Percentiles rank a stretch among this genome's conserved stretches.
These are phyloP conservation scores for Peniophora sp. DNA, from an alignment of 1,284 basidiomycete species.

Conservation along the genomic window DNA sequence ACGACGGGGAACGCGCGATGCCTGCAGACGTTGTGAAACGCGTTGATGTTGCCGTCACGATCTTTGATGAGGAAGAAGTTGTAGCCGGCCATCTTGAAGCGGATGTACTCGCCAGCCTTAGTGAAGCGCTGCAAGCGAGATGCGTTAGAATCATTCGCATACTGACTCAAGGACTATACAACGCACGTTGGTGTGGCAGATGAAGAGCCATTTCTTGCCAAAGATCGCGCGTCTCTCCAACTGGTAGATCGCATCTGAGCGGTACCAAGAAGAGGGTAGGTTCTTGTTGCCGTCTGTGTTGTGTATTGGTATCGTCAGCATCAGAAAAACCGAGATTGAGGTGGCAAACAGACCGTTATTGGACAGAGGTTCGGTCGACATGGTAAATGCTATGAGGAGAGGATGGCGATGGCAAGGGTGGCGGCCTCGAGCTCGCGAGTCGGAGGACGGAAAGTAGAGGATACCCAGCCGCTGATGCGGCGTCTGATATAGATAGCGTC, in stretches of 20 bases:
- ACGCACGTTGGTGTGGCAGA: neutral
- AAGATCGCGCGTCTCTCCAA: conserved; percentile 19
- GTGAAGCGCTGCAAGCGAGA: conserved; percentile 15
- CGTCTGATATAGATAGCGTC: too few relatives aligned
- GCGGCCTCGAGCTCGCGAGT: too few relatives aligned
- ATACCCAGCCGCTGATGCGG: too few relatives aligned
- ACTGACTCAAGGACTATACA: neutral
- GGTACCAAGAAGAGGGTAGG: conserved; percentile 3
- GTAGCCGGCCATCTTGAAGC: conserved; percentile 12
- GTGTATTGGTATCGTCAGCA: too few relatives aligned
- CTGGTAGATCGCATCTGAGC: conserved; percentile 9
- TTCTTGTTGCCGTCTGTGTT: neutral
- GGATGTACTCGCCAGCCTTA: conserved; percentile 16
- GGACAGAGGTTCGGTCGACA: too few relatives aligned
- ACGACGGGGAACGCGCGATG: conserved; percentile 17
- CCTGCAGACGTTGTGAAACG: conserved; percentile 15
- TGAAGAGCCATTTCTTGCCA: conserved; percentile 9
- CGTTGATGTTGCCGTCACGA: conserved; percentile 11
- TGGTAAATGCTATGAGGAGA: too few relatives aligned
- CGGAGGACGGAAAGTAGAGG: too few relatives aligned
- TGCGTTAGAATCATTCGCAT: conserved; percentile 12
- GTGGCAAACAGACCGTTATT: too few relatives aligned
- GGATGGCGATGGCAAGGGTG: too few relatives aligned
- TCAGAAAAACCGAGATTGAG: too few relatives aligned
- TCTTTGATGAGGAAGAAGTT: conserved; percentile 12